Evolutionary conservation across 805 yeast genomes (phyloP).

Genomic region (Pichia thaimueangensis): DNA sequence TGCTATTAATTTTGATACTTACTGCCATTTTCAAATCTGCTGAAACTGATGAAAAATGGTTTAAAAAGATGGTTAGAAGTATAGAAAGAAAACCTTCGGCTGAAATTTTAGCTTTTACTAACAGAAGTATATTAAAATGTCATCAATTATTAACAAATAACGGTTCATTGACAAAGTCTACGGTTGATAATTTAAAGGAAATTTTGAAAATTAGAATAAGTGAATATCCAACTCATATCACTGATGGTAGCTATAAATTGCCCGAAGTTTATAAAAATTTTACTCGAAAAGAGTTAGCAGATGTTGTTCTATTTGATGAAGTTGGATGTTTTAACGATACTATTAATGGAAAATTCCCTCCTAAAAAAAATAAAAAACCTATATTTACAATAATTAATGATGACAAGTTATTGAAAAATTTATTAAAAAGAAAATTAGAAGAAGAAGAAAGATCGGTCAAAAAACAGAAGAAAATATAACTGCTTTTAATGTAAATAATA

Average conservation of each 20-base stretch:
- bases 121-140: conserved; percentile 52
- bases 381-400: conserved; percentile 47
- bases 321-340: conserved; percentile 42
- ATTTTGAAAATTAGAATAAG: conserved; percentile 33
- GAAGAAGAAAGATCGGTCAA: conserved; percentile 21
- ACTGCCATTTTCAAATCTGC: conserved; percentile 32
- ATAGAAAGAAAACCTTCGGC: conserved; percentile 15
- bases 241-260: conserved; percentile 14
- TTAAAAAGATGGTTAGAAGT: conserved; percentile 23
- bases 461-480: conserved; percentile 22
- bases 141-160: conserved; percentile 51
- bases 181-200: conserved; percentile 25
- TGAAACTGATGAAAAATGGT: conserved; percentile 29
- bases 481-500: background rate
- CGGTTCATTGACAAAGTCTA: conserved; percentile 36
- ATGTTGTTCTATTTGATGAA: conserved; percentile 52
- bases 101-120: conserved; percentile 32
- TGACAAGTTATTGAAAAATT: conserved; percentile 50
- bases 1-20: conserved; percentile 47
- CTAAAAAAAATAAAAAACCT: conserved; percentile 10
- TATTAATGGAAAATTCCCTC: conserved; percentile 18
- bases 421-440: conserved; percentile 44
- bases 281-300: conserved; percentile 40
- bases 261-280: conserved; percentile 14
- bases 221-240: conserved; percentile 40